Evolutionary conservation across 306 rosid genomes (phyloP), one percentile per base, ranked within the genome.

Genomic region (Trifolium pratense): DNA sequence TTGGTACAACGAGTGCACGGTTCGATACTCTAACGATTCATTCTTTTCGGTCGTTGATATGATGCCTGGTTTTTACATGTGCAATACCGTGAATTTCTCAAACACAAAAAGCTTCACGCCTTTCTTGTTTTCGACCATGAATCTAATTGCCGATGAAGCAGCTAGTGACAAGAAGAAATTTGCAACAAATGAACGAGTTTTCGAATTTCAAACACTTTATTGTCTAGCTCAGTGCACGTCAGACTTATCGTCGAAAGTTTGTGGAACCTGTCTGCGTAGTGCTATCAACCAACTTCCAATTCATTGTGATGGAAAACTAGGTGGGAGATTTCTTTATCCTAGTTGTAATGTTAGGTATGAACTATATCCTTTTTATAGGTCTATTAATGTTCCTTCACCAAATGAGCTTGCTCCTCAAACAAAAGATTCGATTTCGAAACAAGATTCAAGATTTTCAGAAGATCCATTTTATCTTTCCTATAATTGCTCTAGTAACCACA

Each of bases 51-150:
- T 15, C 0, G 0, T 55, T 55, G 2, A 4, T 3, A 4, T 0
- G 5, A 0, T 0, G 0, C 14, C 8, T 10, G 2, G 60, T 3
- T 0, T 20, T 20, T 0, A 0, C 6, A 0, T 4, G 3, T 9
- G 1, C 3, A 53, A 3, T 12, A 15, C 43, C 14, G 12, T 0
- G 1, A 59, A 14, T 1, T 5, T 59, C 12, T 29, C 65, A 3
- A 7, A 13, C 40, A 7, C 12, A 0, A 2, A 58, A 26, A 29
- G 10, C 20, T 3, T 29, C 20, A 3, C 1, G 66, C 40, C 5
- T n/a, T 16, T 34, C 5, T 8, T 61, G 67, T n/a, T 9, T 1
- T 15, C 2, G 1, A 32, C 67, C 1, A 34, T 34, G 67, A 34
- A 34, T 5, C 6, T n/a, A 61, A 61, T 15, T 3, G 46, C 26